Evolutionary conservation across 805 yeast genomes (phyloP).

Genomic region (Zygotorulaspora florentina): DNA sequence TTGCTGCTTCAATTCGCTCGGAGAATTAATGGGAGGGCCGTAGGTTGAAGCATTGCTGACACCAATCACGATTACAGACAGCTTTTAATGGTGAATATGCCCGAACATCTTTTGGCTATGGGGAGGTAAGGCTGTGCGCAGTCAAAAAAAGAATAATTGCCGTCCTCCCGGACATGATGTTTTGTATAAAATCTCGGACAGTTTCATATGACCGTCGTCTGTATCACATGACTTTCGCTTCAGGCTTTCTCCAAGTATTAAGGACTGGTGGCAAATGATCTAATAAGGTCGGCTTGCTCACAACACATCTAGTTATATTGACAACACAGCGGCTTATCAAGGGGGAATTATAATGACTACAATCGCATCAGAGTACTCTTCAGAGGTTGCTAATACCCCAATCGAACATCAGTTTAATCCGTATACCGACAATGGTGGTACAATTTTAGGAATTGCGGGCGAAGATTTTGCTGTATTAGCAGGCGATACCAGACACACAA

Average conservation of each 20-base stretch:
- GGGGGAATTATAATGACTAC: constrained; percentile 33
- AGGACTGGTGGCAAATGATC: constrained; percentile 15
- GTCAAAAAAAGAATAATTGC: too few species aligned
- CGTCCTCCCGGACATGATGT: too few species aligned
- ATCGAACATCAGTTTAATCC: constrained; percentile 93
- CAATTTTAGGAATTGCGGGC: constrained; percentile 96
- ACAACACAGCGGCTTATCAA: neutral
- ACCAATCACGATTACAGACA: too few species aligned
- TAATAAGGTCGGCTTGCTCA: neutral
- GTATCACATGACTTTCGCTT: neutral
- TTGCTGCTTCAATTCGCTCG: too few species aligned
- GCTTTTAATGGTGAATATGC: too few species aligned
- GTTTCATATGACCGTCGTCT: neutral
- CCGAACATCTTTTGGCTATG: too few species aligned
- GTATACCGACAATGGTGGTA: constrained; percentile 93
- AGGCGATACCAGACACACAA: constrained; percentile 96
- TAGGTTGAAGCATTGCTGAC: too few species aligned
- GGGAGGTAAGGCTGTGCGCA: too few species aligned
- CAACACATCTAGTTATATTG: too few species aligned
- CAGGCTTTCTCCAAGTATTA: neutral
- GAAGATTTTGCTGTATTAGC: constrained; percentile 95
- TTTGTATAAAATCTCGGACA: neutral
- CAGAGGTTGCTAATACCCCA: constrained; percentile 52
- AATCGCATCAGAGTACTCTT: constrained; percentile 63
- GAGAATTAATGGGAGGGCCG: too few species aligned